phyloP scores from a whole-genome alignment of 176 grass and related monocot species.

The Sorghum bicolor region DNA sequence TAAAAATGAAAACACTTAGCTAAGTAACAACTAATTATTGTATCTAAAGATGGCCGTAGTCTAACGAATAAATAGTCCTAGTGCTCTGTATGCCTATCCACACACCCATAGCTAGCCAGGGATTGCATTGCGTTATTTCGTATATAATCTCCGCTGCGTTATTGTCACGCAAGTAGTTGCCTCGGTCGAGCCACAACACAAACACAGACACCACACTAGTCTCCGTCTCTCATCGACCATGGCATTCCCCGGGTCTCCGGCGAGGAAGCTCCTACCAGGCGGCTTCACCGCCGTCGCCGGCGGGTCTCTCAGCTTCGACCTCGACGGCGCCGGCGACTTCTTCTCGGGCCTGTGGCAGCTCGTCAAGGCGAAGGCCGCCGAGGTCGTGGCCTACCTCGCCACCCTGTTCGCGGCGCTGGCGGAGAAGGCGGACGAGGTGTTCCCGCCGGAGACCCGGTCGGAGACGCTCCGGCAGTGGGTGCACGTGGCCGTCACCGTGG shows the following conservation, averaged over 20 bases:
- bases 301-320: background rate
- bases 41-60: no score
- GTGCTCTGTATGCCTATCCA: no score
- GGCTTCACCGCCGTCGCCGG: background rate
- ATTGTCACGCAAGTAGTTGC: background rate
- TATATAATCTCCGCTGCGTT: no score
- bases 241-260: background rate
- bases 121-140: no score
- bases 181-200: background rate
- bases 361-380: constrained; percentile 20
- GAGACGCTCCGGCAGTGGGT: constrained; percentile 26
- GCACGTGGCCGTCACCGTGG: background rate
- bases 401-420: background rate
- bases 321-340: background rate
- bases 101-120: no score
- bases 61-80: no score
- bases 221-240: background rate
- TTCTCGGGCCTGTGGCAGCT: constrained; percentile 11
- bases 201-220: background rate
- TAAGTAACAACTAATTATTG: no score
- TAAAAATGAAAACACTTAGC: no score
- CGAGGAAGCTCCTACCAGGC: constrained; percentile 10
- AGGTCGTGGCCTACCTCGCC: constrained; percentile 1
- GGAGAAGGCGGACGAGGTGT: constrained; percentile 22
- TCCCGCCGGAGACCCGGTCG: constrained; percentile 29